Base-by-base conservation (phyloP, 805 yeast genomes). In the Peterozyma toletana region DNA sequence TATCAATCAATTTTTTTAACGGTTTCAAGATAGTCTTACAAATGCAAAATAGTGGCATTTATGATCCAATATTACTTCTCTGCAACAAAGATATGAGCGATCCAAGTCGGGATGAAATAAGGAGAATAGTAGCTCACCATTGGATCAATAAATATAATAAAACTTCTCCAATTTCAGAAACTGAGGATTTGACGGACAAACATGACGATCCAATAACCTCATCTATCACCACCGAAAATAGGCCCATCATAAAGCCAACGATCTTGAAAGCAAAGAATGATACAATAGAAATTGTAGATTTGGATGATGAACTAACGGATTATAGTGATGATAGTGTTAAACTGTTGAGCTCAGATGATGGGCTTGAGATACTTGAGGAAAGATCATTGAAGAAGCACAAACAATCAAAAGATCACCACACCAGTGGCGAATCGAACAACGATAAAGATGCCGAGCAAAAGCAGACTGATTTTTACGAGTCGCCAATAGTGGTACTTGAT, bases 301-400 rank as follows among this genome's bases (percentile, higher is more conserved):
- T 21, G 31, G 39, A 30, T 6, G 30, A 38, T 27, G 44, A 30
- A 35, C 31, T 27, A 35, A 33, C 37, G 15, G 42, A 21, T 4
- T 21, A 21, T 21, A 21, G 27, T 21, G 57, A 50, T 5, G 52
- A 62, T 35, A 40, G 16, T 21, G 27, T 21, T 21, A 4, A 21
- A 21, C 27, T 21, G 64, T 62, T 38, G 48, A 61, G 1, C 49
- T 63, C n/a, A 30, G 44, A 40, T 40, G 43, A 35, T 29, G 30
- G 40, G 11, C 31, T n/a, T 41, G 40, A 30, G 17, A 36, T 30
- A 21, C 33, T 40, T 10, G 29, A 27, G 21, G 42, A 39, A 14
- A 17, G 33, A 15, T 10, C 7, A 5, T 21, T 33, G 17, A 13
- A 37, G 3, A 6, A 33, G 13, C 16, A 30, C 33, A 37, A 36